Percentiles rank a stretch among this genome's conserved stretches.
These are phyloP conservation scores for Lagenidium sp. DNA, from an alignment of 352 stramenopile species.

Conservation along the genomic window DNA sequence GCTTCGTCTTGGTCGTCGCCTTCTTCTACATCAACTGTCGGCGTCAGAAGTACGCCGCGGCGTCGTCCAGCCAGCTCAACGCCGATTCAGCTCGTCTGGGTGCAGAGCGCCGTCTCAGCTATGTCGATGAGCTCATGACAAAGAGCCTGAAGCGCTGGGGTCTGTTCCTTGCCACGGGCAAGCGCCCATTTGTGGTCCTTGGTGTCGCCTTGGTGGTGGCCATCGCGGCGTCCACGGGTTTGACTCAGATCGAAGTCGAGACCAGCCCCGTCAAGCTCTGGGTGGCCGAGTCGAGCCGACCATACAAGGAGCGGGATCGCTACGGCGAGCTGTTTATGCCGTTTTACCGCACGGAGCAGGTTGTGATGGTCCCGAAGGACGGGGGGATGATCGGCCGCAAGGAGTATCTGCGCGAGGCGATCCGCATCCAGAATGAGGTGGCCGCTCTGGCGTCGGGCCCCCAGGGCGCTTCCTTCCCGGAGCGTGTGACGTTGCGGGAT, in stretches of 20 bases:
- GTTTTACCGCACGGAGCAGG: conserved; percentile 42
- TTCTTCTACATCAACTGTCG: conserved; percentile 31
- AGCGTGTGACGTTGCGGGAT: conserved; percentile 23
- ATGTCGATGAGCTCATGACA: conserved; percentile 18
- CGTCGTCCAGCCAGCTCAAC: conserved; percentile 5
- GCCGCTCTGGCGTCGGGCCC: conserved; percentile 8
- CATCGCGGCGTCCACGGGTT: conserved; percentile 11
- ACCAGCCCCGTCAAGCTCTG: conserved; percentile 46
- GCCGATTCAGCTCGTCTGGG: not conserved
- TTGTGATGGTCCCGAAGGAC: conserved; percentile 46
- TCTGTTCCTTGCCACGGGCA: conserved; percentile 19
- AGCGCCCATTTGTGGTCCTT: conserved; percentile 17
- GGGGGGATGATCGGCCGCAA: conserved; percentile 24
- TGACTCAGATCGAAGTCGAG: conserved; percentile 29
- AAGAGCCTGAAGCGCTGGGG: conserved; percentile 28
- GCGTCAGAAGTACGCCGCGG: conserved; percentile 7
- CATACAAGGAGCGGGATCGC: conserved; percentile 29
- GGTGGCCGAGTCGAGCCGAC: conserved; percentile 27
- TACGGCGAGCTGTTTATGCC: conserved; percentile 44
- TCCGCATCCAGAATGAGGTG: conserved; percentile 30
- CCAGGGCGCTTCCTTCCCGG: conserved; percentile 5
- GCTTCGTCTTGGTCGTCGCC: conserved; percentile 23
- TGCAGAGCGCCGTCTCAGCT: conserved; percentile 15
- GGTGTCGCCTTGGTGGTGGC: conserved; percentile 12
- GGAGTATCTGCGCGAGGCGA: conserved; percentile 34